A percentile compares a stretch with the other conserved stretches of the same genome.
phyloP scores from a whole-genome alignment of 768 basidiomycete species.

The Trametes cinnabarina region DNA sequence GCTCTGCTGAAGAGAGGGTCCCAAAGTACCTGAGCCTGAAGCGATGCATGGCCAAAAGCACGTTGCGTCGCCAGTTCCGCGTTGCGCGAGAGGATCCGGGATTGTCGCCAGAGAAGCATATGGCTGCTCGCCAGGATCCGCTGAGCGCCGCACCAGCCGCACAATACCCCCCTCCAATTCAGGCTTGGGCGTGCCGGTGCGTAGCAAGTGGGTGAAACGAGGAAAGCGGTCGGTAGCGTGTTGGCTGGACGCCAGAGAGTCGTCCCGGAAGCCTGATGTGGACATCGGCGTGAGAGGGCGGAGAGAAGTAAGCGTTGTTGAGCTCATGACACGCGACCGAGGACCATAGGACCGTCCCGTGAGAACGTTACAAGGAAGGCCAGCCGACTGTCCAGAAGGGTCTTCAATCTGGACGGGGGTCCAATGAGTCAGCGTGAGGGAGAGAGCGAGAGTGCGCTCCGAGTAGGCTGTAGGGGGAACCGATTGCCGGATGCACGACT shows the following conservation, averaged over 20 bases:
- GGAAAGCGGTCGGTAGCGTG: conserved; percentile 22
- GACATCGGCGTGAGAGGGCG: conserved; percentile 14
- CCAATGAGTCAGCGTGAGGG: conserved; percentile 13
- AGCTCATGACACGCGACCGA: conserved; percentile 17
- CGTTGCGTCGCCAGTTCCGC: conserved; percentile 20
- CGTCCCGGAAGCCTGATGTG: conserved; percentile 6
- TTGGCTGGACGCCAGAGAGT: conserved; percentile 12
- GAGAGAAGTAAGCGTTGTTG: conserved; percentile 6
- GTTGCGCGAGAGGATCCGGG: conserved; percentile 18
- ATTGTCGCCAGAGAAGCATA: conserved; percentile 19
- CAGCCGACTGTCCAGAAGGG: background rate
- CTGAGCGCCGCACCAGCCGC: conserved; percentile 18
- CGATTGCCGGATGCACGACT: background rate
- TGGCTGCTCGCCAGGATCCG: conserved; percentile 14
- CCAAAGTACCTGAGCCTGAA: conserved; percentile 17
- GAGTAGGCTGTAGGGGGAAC: background rate
- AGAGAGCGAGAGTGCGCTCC: conserved; percentile 3
- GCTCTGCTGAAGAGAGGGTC: background rate
- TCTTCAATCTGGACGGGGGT: conserved; percentile 8
- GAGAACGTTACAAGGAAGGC: conserved; percentile 4
- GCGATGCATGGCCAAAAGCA: conserved; percentile 21
- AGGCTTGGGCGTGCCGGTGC: conserved; percentile 18
- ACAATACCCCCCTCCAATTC: conserved; percentile 9
- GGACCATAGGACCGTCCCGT: conserved; percentile 13
- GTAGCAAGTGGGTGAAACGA: conserved; percentile 20